Base-by-base conservation (phyloP, 345 rosid species). In the Microthlaspi erraticum region DNA sequence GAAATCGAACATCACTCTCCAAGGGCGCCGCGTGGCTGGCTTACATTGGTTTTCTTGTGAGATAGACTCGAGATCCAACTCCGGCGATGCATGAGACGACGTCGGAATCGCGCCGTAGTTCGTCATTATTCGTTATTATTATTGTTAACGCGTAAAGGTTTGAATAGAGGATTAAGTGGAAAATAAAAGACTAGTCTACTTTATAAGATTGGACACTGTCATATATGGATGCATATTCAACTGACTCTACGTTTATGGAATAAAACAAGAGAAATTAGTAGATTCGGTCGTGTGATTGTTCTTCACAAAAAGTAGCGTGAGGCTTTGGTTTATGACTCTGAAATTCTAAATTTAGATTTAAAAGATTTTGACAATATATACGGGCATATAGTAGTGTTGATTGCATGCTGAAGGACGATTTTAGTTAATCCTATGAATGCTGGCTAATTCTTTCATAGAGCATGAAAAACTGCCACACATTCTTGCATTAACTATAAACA, bases 101-200 rank as follows among this genome's bases (percentile, higher is more conserved):
- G 88, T 78, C 3, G 90, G 93, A 65, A 90, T 87, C 8, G 93
- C 73, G 72, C 91, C 91, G 58, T 53, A 53, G 58, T 29, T 53
- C 5, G 37, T 31, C 58, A 29, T 52, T 52, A 2, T 17, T 14
- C 1, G 2, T n/a, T n/a, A n/a, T n/a, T n/a, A 23, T 19, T 8
- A 17, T 49, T 49, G 2, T 7, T 38, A 6, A 6, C 16, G 55
- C 14, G 55, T 23, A 12, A 5, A 8, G 0, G 55, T 50, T 11
- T 42, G 33, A 23, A 50, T 50, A 50, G 8, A 50, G 7, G 55
- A 51, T 17, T 20, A 51, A 26, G 10, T 49, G 13, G 29, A 49
- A 19, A 19, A 43, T 19, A 49, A 48, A 18, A 13, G 2, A 23
- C 26, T 23, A 23, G 2, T 23, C 26, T 23, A 23, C 2, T 23